Percentiles rank a stretch among this genome's conserved stretches.
Evolutionary conservation across 108 stramenopile species (phyloP).

Genomic region (Skeletonema costatum): DNA sequence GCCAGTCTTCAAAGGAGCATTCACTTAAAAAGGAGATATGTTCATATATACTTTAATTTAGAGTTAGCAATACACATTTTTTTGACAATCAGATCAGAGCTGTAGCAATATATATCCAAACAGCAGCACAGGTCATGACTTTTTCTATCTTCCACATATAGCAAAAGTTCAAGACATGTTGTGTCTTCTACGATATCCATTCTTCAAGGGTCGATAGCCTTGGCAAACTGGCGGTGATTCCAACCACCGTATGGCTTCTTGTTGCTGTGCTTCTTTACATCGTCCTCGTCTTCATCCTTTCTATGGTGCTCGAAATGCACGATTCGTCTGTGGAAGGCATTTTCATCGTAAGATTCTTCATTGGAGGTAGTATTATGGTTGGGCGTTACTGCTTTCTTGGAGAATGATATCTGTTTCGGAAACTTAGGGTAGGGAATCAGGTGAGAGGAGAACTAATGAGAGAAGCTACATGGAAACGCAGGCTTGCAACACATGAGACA

Average conservation of each 20-base stretch:
- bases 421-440: neutral
- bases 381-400: neutral
- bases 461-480: neutral
- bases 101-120: neutral
- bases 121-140: neutral
- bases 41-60: slow-evolving; percentile 1
- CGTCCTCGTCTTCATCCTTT: neutral
- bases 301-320: slow-evolving; percentile 3
- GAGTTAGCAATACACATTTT: neutral
- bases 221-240: slow-evolving; percentile 3
- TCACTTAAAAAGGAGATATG: slow-evolving; percentile 3
- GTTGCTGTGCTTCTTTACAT: neutral
- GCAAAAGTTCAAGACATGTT: neutral
- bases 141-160: neutral
- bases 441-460: neutral
- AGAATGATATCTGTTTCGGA: neutral
- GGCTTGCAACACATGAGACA: neutral
- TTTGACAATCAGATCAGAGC: neutral
- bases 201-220: neutral
- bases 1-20: slow-evolving; percentile 21
- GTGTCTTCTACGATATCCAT: neutral
- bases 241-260: neutral
- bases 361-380: neutral
- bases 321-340: neutral
- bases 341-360: neutral